Percentiles rank a stretch among this genome's conserved stretches.
These are phyloP conservation scores for Paramecium sonneborni DNA, from an alignment of 73 alveolate species.

Conservation along the genomic window DNA sequence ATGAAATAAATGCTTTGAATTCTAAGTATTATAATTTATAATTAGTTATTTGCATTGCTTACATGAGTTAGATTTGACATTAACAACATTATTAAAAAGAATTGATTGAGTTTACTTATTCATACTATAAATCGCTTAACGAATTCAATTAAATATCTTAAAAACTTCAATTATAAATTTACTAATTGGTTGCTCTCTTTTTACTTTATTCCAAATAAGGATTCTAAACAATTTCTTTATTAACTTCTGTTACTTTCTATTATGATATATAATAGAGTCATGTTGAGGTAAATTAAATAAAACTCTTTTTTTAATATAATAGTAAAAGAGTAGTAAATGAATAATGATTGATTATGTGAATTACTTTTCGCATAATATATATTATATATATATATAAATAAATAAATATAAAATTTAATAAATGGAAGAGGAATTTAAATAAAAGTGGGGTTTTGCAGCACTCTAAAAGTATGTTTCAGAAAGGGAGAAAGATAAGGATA, in stretches of 20 bases:
- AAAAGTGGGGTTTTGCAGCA: background rate
- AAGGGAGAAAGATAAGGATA: background rate
- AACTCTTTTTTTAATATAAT: too few relatives aligned
- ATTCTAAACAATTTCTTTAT: too few relatives aligned
- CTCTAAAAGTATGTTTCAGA: background rate
- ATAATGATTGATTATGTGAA: too few relatives aligned
- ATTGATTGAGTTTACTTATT: background rate
- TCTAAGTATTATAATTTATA: background rate
- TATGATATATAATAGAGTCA: too few relatives aligned
- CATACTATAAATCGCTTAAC: background rate
- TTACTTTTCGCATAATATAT: too few relatives aligned
- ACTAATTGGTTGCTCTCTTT: too few relatives aligned
- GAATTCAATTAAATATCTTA: background rate
- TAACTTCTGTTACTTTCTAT: too few relatives aligned
- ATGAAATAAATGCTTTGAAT: background rate
- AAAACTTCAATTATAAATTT: background rate
- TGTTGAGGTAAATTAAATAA: too few relatives aligned
- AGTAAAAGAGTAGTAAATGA: too few relatives aligned
- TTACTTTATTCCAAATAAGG: too few relatives aligned
- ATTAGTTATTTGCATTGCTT: background rate
- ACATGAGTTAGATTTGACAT: slow-evolving; percentile 7
- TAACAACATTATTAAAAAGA: background rate
- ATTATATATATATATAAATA: too few relatives aligned
- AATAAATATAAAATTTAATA: background rate
- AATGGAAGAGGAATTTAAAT: slow-evolving; percentile 4